These are phyloP conservation scores for Neurospora sp. DNA, from an alignment of 495 filamentous ascomycete species.

Conservation along the genomic window DNA sequence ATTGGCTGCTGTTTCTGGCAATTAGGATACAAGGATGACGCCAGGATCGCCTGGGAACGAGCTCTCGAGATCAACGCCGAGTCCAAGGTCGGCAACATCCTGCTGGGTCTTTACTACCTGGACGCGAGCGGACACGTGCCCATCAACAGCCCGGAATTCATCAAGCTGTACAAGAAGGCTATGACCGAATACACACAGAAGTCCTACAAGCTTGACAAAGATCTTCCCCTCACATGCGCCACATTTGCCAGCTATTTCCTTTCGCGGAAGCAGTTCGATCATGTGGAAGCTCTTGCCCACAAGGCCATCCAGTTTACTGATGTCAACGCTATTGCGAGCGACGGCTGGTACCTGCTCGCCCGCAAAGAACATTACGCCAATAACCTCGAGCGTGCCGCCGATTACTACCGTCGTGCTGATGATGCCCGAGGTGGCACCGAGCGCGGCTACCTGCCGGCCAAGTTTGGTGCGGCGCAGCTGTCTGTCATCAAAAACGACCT, in stretches of 20 bases:
- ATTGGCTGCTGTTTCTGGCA: constrained; percentile 96
- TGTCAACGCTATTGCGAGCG: constrained; percentile 88
- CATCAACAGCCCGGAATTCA: constrained; percentile 66
- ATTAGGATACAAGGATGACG: constrained; percentile 85
- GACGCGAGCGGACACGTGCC: constrained; percentile 68
- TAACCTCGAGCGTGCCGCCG: constrained; percentile 56
- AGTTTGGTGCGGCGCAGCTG: constrained; percentile 85
- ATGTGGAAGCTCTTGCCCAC: constrained; percentile 77
- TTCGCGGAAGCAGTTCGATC: constrained; percentile 58
- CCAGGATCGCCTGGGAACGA: constrained; percentile 80
- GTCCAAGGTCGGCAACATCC: constrained; percentile 81
- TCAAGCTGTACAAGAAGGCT: constrained; percentile 74
- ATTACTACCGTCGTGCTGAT: constrained; percentile 82
- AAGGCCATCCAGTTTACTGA: constrained; percentile 93
- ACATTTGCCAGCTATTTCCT: constrained; percentile 86
- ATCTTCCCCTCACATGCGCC: constrained; percentile 79
- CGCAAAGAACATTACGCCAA: constrained; percentile 73
- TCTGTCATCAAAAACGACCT: constrained; percentile 73
- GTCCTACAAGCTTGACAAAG: constrained; percentile 91
- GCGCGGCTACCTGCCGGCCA: constrained; percentile 80
- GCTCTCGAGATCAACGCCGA: constrained; percentile 76
- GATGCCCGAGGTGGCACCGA: constrained; percentile 80
- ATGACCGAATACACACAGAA: constrained; percentile 91
- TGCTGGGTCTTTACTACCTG: constrained; percentile 81
- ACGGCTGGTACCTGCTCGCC: constrained; percentile 91